Evolutionary conservation across 768 basidiomycete species (phyloP), one percentile per base, ranked within the genome.

Genomic region (Collybiopsis confluens): DNA sequence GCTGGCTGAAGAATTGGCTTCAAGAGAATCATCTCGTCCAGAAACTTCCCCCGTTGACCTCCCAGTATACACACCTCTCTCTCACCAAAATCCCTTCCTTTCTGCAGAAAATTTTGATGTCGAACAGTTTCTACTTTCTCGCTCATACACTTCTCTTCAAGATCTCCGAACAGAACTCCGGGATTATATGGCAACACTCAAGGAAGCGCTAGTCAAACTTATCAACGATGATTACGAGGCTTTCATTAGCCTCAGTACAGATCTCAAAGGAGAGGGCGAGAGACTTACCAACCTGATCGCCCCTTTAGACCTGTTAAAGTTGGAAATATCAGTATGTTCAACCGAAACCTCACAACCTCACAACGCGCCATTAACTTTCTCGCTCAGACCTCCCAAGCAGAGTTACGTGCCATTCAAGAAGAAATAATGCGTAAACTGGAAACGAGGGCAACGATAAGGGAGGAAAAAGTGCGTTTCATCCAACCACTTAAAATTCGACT

Each of bases 161-260:
- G 96, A 98, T 67, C 75, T 98, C 28, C 86, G 94, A 50, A 70
- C 82, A 3, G 95, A 99, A 65, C 75, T 99, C 20, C 80, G 93
- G 28, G 85, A 92, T 49, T 98, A 98, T 66, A 75, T 92, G 56
- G 80, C 82, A 0, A 73, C 78, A 9, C 71, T 99, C 58, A 93
- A 96, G 68, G 92, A 95, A 66, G 96, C 97, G 66, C 79, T 99
- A 33, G 93, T 98, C 27, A 85, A 85, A 62, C 83, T 98, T 63
- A 97, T 98, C 66, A 98, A 99, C 69, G 88, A 93, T 61, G 97
- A 98, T 70, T 99, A 98, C 64, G 94, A 94, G 67, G 94, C 94
- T 13, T 99, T 98, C 66, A 96, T 98, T 62, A 92, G 90, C 61
- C 76, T 99, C 27, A 95, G 95, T 58, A 94, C 95, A 2, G 93